Percentiles rank a stretch among this genome's conserved stretches.
These are phyloP conservation scores for Entomortierella parvispora DNA, from an alignment of 192 early-diverging fungal species.

Conservation along the genomic window DNA sequence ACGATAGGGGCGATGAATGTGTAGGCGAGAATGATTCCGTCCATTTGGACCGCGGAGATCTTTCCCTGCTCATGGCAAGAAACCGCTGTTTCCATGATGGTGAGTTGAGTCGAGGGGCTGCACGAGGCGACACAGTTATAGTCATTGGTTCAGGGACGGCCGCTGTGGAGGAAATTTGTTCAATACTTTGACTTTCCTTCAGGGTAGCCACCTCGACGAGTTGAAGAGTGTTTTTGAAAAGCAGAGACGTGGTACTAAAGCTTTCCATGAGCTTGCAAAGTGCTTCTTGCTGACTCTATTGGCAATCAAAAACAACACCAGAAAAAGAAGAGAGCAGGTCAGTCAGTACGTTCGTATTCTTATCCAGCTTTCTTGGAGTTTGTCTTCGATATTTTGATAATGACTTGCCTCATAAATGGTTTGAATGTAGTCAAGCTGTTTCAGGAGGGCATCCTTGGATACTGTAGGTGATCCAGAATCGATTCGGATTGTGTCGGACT, in stretches of 20 bases:
- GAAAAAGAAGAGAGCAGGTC: background rate
- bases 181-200: background rate
- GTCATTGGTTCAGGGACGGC: no score
- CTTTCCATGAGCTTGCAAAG: slow-evolving; percentile 8
- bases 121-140: no score
- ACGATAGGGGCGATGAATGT: no score
- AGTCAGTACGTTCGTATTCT: background rate
- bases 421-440: slow-evolving; percentile 12
- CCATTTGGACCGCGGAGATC: no score
- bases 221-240: slow-evolving; percentile 5
- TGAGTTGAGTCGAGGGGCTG: no score
- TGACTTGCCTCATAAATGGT: background rate
- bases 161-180: no score
- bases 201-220: background rate
- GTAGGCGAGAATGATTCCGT: no score
- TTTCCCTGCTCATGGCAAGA: no score
- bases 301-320: background rate
- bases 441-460: background rate
- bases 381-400: background rate
- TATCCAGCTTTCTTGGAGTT: background rate
- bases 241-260: slow-evolving; percentile 3
- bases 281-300: slow-evolving; percentile 9
- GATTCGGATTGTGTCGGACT: background rate
- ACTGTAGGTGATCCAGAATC: background rate
- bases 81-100: no score